Base-by-base conservation (phyloP, 495 filamentous ascomycete genomes). In the Trichoderma orchidacearum region DNA sequence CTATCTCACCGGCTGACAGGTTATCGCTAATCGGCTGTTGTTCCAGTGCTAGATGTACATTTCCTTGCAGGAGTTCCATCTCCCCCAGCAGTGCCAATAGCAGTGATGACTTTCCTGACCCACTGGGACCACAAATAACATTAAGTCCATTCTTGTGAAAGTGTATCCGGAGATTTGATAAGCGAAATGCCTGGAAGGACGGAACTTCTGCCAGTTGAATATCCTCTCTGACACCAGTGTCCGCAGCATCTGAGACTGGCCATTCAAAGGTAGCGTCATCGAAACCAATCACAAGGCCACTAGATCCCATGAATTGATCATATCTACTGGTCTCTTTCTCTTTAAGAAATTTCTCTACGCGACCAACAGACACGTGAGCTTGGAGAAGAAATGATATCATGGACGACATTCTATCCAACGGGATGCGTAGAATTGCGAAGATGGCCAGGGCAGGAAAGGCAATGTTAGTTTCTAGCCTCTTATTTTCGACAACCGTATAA, bases 281-380 rank as follows among this genome's bases (percentile, higher is more conserved):
- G 67, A 99, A 87, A 5, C 89, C 94, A 66, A 99, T 72, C 36
- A 83, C 74, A 58, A 84, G 78, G 28, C 75, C 59, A 53, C 84
- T 81, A 51, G 79, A 76, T 21, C 79, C 70, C 15, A 79, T 76
- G 2, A 97, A 76, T 63, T 96, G 93, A n/a, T 76, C 75, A 63
- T 95, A 96, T 67, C 97, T 97, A 56, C 92, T 89, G 0, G 92
- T 97, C 69, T 97, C 93, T 25, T 94, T 87, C 65, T 99, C 93
- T 53, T 81, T 85, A 54, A 99, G 68, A 65, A 95, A 99, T 59
- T 95, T 86, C 63, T 99, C 93, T 17, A 97, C 89, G 70, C 94
- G 90, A 64, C 95, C 90, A 38, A 99, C 79, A 0, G 94, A 97
- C 27, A 99, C 93, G 72, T 94, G 93, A 8, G 90, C 89, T 70